Conservation (phyloP, 116 monocot species). For the Papilionanthe hybrid region DNA sequence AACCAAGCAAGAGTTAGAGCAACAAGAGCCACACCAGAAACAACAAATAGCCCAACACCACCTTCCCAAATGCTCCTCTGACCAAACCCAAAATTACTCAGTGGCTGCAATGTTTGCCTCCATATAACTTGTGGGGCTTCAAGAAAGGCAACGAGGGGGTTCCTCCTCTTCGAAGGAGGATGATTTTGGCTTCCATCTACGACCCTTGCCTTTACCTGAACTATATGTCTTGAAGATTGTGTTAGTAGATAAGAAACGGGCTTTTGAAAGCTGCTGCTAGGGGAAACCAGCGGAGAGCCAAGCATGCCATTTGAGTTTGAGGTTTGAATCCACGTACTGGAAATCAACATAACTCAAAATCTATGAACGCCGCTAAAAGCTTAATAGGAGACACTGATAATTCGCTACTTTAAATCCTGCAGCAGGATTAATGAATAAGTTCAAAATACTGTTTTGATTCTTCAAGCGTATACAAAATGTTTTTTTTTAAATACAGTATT, state of each 20-base stretch:
- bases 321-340: neutral
- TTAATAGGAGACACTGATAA: neutral
- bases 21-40: slow-evolving; percentile 62
- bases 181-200: slow-evolving; percentile 1
- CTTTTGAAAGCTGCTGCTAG: slow-evolving; percentile 6
- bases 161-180: slow-evolving; percentile 14
- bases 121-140: slow-evolving; percentile 60
- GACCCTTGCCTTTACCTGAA: slow-evolving; percentile 14
- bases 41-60: slow-evolving; percentile 86
- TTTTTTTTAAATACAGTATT: neutral
- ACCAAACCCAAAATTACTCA: slow-evolving; percentile 88
- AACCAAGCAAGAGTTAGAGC: slow-evolving; percentile 78
- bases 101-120: slow-evolving; percentile 64
- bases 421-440: neutral
- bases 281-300: neutral
- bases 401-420: neutral
- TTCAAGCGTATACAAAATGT: neutral
- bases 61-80: slow-evolving; percentile 93
- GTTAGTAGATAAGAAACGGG: slow-evolving; percentile 7
- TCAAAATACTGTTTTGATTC: neutral
- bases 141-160: slow-evolving; percentile 34
- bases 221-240: slow-evolving; percentile 2
- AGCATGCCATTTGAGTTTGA: slow-evolving; percentile 2
- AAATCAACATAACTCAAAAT: slow-evolving; percentile 6
- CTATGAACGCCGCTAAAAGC: neutral